Evolutionary conservation across 768 basidiomycete genomes (phyloP), one percentile per base, ranked within the genome.

Genomic region (Cyclocybe aegerita): DNA sequence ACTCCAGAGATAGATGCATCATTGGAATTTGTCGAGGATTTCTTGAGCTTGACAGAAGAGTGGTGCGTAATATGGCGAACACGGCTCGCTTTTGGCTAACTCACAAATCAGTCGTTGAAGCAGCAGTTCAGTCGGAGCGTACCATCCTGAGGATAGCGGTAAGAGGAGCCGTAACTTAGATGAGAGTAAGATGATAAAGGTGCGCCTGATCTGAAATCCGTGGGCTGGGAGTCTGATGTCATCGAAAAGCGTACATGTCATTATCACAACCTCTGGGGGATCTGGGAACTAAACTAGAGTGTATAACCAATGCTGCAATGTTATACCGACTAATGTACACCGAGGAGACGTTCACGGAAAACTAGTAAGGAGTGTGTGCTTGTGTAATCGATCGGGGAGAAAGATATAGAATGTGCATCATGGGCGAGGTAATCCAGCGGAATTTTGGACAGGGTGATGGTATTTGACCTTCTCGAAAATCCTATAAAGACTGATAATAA

Each of bases 401-500:
- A 23, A 4, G 4, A 23, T 4, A 23, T 23, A 23, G 23, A 23
- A 2, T 11, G 40, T 5, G 16, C 10, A 17, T 54, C 40, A 56
- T 49, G 53, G 52, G 41, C 50, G 49, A 47, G 59, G 53, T 54
- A 51, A 48, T 38, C 46, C 38, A 46, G 50, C 36, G 44, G 48
- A 40, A 55, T 33, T 66, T 61, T 42, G 72, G 34, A 45, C 44
- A 36, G 76, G 76, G 23, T 23, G 23, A 53, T 80, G 82, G 60
- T 85, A 85, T 68, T 93, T 93, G 54, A 93, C 88, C 70, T 92
- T 92, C 66, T 93, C 90, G 59, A 93, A 91, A 50, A 93, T 90
- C 56, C 91, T 76, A 70, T 83, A 93, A 17, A 93, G 76, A 54
- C 86, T 88, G 60, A 95, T 92, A 57, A 93, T 73, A 55, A 95